These are phyloP conservation scores for Aspergillus sp. DNA, from an alignment of 2,329 filamentous ascomycete species.

Conservation along the genomic window DNA sequence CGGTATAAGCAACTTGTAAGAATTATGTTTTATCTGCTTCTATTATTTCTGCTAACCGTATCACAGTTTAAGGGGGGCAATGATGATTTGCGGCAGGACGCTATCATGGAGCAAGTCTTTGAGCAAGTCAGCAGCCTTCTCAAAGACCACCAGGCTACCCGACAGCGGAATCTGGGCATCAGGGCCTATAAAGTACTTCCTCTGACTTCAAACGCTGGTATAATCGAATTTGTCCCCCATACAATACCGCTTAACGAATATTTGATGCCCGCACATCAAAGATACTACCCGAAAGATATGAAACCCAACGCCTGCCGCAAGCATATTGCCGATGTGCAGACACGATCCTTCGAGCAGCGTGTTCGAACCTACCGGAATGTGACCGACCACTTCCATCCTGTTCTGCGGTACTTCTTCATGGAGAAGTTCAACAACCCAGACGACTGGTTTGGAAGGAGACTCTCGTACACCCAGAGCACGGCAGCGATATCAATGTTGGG, in stretches of 20 bases:
- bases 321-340: constrained; percentile 72
- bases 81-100: constrained; percentile 94
- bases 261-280: constrained; percentile 83
- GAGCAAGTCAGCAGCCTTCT: constrained; percentile 90
- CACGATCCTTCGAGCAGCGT: constrained; percentile 67
- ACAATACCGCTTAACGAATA: constrained; percentile 91
- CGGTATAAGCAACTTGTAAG: constrained; percentile 80
- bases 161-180: constrained; percentile 84
- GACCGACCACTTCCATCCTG: constrained; percentile 79
- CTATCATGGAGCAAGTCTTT: constrained; percentile 99
- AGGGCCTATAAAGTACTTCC: constrained; percentile 97
- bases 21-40: neutral
- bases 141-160: constrained; percentile 79
- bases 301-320: constrained; percentile 75
- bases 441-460: constrained; percentile 87
- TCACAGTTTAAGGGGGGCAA: constrained; percentile 82
- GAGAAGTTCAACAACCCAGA: constrained; percentile 91
- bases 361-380: constrained; percentile 75
- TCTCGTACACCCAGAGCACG: constrained; percentile 90
- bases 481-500: constrained; percentile 95
- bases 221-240: constrained; percentile 96
- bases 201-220: constrained; percentile 76
- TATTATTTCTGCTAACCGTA: constrained; percentile 12
- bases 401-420: constrained; percentile 96
- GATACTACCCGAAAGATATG: constrained; percentile 81